Base-by-base conservation (phyloP, 306 rosid genomes). In the Inga oerstediana region DNA sequence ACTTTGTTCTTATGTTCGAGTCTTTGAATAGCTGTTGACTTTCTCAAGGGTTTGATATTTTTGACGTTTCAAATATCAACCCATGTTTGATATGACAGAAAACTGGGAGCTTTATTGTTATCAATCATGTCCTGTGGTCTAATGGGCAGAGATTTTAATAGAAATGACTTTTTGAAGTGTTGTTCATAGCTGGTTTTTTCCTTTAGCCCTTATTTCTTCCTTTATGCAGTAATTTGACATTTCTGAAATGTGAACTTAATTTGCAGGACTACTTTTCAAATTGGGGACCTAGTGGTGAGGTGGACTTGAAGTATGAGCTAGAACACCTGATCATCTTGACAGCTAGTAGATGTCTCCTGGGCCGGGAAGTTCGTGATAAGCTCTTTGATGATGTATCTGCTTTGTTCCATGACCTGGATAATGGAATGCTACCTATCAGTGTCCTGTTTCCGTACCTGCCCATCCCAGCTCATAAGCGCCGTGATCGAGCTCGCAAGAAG, bases 221-320 rank as follows among this genome's bases (percentile, higher is more conserved):
- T 19, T 7, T 17, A n/a, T 84, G 62, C 54, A 30, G 44, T 70
- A 43, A 37, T 41, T 66, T 79, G 68, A 48, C 73, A 67, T 67
- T 74, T 81, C 62, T 65, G 49, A 67, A 66, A 74, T 37, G 69
- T 51, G 80, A 48, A 81, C 84, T 45, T 74, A 32, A 82, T 81
- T 81, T 58, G 74, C 94, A 96, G 99, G 98, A 92, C 78, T 96
- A 92, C 90, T 96, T 96, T 89, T 96, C 97, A 10, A 96, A 96
- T 75, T 96, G 99, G 99, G 98, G 97, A 65, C 88, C 94, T 80
- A 90, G 93, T 75, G 99, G 99, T 15, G 98, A 89, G 88, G 98
- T 96, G 80, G 98, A 96, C 88, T 85, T 96, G 77, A 96, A 96
- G 92, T 90, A 91, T 82, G 99, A 96, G 89, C 97, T 96, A 10